Base-by-base conservation (phyloP, 2,329 filamentous ascomycete species). In the Exutisphaerella laricina region DNA sequence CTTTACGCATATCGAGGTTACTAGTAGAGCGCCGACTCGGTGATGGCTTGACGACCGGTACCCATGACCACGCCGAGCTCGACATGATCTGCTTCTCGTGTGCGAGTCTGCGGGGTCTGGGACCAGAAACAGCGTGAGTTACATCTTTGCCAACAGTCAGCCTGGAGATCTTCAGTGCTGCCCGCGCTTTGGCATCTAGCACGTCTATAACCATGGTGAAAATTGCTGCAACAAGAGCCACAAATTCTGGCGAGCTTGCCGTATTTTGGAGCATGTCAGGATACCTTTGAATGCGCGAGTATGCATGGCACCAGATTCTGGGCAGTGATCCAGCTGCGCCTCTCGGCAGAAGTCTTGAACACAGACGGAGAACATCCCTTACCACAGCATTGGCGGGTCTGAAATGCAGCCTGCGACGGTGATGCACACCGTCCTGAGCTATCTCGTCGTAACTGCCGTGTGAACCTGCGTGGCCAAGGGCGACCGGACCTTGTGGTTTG, bases 171-270 rank as follows among this genome's bases (percentile, higher is more conserved):
- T 54, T 56, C 10, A 58, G 36, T 1, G 54, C 48, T 14, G 59
- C 57, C 16, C 45, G 49, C 3, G 56, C 54, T 43, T 57, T 62
- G 14, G 39, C 41, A 23, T 60, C 58, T 6, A 63, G 40, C 13
- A 59, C 22, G 8, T 36, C 41, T 2, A 68, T 49, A 7, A 61
- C 61, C 36, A 68, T 60, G 5, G 59, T 58, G 38, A 70, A 65
- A 2, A 71, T 44, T 5, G 67, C 64, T 4, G 65, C 55, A 3
- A 66, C 58, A 21, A 71, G 61, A 4, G 69, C 67, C 4, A 61
- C 53, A 61, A 65, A 68, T 30, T 63, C 60, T 6, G 21, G 9
- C 31, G 41, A 31, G 28, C 37, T 33, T 12, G 41, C 47, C 7
- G 56, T 59, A 10, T 37, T 40, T 10, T 34, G 37, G 5, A 53